phyloP scores from a whole-genome alignment of 2,329 filamentous ascomycete species.

The Lachnellula subtilissima region DNA sequence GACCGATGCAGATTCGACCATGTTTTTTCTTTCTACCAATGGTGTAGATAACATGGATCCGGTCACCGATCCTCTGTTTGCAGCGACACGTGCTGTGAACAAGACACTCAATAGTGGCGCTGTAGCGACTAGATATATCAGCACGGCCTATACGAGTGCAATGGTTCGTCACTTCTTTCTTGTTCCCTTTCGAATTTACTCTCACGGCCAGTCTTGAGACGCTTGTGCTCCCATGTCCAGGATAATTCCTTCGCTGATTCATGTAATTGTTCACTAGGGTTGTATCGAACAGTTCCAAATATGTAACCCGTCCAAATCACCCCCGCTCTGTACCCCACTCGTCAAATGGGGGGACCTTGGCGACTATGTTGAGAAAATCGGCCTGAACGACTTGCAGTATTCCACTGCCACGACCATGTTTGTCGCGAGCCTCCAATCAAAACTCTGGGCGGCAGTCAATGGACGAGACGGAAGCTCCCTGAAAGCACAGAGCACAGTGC shows the following conservation, averaged over 20 bases:
- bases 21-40: slow-evolving; percentile 32
- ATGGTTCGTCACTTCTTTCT: too few species aligned
- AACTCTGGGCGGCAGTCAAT: slow-evolving; percentile 3
- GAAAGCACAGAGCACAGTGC: slow-evolving; percentile 13
- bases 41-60: slow-evolving; percentile 24
- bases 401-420: slow-evolving; percentile 1
- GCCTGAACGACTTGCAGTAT: slow-evolving; percentile 4
- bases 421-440: too few species aligned
- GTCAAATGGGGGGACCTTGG: background rate
- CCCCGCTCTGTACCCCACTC: slow-evolving; percentile 2
- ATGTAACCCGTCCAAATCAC: slow-evolving; percentile 29
- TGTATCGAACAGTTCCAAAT: slow-evolving; percentile 34
- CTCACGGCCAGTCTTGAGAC: too few species aligned
- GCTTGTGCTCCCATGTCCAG: too few species aligned
- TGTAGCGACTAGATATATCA: too few species aligned
- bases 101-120: too few species aligned
- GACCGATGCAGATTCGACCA: slow-evolving; percentile 29
- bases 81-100: background rate
- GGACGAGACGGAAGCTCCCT: slow-evolving; percentile 16
- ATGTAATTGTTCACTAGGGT: slow-evolving; percentile 4
- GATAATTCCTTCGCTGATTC: too few species aligned
- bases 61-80: slow-evolving; percentile 26
- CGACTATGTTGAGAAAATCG: background rate
- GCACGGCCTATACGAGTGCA: too few species aligned
- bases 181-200: too few species aligned